These are phyloP conservation scores for Phoma herbarum DNA, from an alignment of 2,329 filamentous ascomycete species.

Conservation along the genomic window DNA sequence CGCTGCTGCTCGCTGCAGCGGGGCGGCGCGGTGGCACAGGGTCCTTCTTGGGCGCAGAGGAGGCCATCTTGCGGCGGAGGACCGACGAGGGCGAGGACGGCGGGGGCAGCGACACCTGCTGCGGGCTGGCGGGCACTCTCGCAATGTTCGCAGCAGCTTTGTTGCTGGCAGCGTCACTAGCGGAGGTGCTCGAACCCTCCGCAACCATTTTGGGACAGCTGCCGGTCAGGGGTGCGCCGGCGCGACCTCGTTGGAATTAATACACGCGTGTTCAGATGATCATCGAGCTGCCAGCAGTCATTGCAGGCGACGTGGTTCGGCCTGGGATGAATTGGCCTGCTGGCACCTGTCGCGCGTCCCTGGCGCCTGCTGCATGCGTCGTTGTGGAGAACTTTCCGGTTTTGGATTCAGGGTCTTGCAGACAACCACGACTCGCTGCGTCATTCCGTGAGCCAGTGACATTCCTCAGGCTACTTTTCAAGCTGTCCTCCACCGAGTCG, in stretches of 20 bases:
- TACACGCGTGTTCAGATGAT: neutral
- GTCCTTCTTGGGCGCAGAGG: constrained; percentile 44
- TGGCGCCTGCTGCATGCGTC: constrained; percentile 2
- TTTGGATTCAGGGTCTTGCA: constrained; percentile 11
- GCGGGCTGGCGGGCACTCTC: constrained; percentile 4
- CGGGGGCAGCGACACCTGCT: constrained; percentile 26
- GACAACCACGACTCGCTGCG: neutral
- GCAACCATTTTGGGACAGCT: constrained; percentile 18
- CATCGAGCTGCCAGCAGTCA: constrained; percentile 6
- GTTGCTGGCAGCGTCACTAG: constrained; percentile 14
- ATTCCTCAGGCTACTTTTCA: neutral
- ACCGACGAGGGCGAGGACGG: constrained; percentile 41
- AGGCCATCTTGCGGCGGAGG: constrained; percentile 47
- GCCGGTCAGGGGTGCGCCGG: constrained; percentile 7
- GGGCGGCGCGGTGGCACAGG: constrained; percentile 40
- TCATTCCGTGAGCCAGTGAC: neutral
- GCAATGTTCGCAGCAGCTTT: constrained; percentile 1
- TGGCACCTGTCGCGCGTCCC: constrained; percentile 11
- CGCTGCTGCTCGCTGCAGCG: constrained; percentile 23
- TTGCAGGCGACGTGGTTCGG: neutral
- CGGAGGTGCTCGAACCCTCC: constrained; percentile 17
- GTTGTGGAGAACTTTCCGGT: constrained; percentile 9
- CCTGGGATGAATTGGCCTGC: neutral
- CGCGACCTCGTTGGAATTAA: constrained; percentile 9
- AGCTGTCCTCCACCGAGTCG: neutral